Evolutionary conservation across 768 basidiomycete species (phyloP).

Genomic region (Fomitopsis serialis): DNA sequence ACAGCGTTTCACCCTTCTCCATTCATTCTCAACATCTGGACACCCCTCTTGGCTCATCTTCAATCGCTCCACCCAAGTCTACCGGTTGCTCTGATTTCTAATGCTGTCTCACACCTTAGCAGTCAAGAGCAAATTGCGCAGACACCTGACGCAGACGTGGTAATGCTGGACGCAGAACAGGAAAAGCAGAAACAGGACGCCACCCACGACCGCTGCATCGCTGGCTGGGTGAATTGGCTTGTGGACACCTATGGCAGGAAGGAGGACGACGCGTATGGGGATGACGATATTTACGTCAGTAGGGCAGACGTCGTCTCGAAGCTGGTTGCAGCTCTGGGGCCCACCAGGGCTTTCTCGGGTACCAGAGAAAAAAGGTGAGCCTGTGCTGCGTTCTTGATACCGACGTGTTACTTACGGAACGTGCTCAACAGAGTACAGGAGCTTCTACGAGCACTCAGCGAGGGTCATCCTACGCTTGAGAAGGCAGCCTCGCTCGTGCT

Average conservation of each 20-base stretch:
- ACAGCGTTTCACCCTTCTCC: conserved; percentile 45
- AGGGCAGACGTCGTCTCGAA: conserved; percentile 39
- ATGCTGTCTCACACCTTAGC: conserved; percentile 35
- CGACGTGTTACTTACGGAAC: background rate
- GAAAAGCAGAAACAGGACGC: conserved; percentile 23
- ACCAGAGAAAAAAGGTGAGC: conserved; percentile 31
- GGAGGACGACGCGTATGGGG: conserved; percentile 27
- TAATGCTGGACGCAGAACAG: conserved; percentile 13
- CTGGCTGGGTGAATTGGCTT: conserved; percentile 68
- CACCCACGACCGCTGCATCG: conserved; percentile 54
- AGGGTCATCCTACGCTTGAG: conserved; percentile 21
- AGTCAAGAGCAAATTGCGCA: conserved; percentile 10
- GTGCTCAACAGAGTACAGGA: conserved; percentile 19
- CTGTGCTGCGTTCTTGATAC: background rate
- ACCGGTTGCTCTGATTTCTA: conserved; percentile 39
- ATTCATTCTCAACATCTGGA: conserved; percentile 58
- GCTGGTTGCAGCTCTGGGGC: conserved; percentile 46
- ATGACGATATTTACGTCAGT: conserved; percentile 30
- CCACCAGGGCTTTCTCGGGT: conserved; percentile 18
- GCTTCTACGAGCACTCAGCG: conserved; percentile 38
- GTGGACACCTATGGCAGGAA: conserved; percentile 26
- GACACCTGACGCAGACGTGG: conserved; percentile 6
- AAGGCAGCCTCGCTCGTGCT: conserved; percentile 7
- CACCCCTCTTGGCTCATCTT: conserved; percentile 55
- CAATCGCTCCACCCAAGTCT: conserved; percentile 52